These are phyloP conservation scores for Wickerhamiella infanticola DNA, from an alignment of 1,139 yeast species.

Conservation along the genomic window DNA sequence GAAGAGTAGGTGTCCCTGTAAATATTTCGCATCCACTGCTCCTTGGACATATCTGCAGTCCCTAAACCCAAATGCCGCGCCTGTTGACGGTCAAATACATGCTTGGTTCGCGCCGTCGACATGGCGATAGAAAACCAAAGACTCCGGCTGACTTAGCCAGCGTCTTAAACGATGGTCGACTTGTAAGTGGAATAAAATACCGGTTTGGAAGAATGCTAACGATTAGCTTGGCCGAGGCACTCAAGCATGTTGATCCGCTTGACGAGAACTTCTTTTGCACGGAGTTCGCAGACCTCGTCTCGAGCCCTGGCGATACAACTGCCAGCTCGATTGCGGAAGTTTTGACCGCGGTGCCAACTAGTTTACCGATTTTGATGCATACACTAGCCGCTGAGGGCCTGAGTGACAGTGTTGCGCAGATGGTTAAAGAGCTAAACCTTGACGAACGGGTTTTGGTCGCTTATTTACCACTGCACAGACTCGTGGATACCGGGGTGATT, in stretches of 20 bases:
- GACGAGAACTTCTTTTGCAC: neutral
- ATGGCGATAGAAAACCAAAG: neutral
- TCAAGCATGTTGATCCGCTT: neutral
- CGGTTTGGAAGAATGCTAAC: neutral
- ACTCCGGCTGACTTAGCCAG: too few relatives aligned
- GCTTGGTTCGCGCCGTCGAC: conserved; percentile 22
- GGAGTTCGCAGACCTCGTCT: neutral
- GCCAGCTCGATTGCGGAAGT: neutral
- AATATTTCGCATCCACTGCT: conserved; percentile 44
- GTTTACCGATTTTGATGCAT: neutral
- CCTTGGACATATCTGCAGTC: conserved; percentile 46
- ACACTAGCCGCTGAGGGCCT: neutral
- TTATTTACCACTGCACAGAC: neutral
- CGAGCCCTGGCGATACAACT: neutral
- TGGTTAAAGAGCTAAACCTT: neutral
- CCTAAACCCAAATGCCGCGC: conserved; percentile 58
- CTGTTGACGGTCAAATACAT: conserved; percentile 45
- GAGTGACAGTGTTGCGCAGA: neutral
- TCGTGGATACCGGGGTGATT: neutral
- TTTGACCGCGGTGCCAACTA: neutral
- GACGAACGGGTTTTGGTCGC: neutral
- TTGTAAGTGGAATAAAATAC: neutral
- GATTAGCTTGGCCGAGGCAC: neutral
- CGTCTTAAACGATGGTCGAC: neutral
- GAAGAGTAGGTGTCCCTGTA: conserved; percentile 58